phyloP scores from a whole-genome alignment of 257 asterid genomes.

The Solanum lignicaule region DNA sequence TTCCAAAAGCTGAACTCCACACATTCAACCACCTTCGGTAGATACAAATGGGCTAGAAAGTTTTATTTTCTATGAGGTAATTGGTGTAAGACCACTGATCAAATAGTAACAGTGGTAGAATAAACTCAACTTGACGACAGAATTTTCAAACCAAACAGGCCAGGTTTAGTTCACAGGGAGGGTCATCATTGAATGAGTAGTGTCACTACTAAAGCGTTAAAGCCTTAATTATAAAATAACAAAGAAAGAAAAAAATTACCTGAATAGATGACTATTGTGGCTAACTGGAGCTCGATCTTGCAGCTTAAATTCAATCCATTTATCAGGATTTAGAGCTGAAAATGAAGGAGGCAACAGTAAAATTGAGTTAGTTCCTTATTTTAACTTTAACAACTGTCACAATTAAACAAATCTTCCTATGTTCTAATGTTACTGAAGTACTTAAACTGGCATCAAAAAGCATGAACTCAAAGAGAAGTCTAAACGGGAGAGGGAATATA shows the following conservation, averaged over 20 bases:
- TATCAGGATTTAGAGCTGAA: conserved; percentile 79
- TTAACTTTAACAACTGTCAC: not conserved
- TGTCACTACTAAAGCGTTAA: not conserved
- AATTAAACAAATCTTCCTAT: not conserved
- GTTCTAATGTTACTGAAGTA: not conserved
- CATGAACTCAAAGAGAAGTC: not conserved
- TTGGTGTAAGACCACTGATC: not conserved
- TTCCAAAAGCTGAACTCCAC: not conserved
- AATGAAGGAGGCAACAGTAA: conserved; percentile 9
- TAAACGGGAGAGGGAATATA: not conserved
- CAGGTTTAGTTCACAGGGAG: not conserved
- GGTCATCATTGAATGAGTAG: not conserved
- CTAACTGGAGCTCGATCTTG: too few relatives aligned
- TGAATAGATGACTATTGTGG: too few relatives aligned
- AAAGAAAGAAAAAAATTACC: too few relatives aligned
- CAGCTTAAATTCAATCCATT: conserved; percentile 9
- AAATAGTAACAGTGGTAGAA: not conserved
- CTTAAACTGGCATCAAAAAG: not conserved
- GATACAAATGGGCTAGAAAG: not conserved
- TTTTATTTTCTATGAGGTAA: not conserved
- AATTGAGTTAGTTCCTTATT: not conserved
- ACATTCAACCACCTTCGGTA: not conserved
- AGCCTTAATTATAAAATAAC: too few relatives aligned
- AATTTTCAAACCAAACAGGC: not conserved
- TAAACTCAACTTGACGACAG: not conserved